These are phyloP conservation scores for Calamus simplicifolius DNA, from an alignment of 176 grass and related monocot species.

Conservation along the genomic window DNA sequence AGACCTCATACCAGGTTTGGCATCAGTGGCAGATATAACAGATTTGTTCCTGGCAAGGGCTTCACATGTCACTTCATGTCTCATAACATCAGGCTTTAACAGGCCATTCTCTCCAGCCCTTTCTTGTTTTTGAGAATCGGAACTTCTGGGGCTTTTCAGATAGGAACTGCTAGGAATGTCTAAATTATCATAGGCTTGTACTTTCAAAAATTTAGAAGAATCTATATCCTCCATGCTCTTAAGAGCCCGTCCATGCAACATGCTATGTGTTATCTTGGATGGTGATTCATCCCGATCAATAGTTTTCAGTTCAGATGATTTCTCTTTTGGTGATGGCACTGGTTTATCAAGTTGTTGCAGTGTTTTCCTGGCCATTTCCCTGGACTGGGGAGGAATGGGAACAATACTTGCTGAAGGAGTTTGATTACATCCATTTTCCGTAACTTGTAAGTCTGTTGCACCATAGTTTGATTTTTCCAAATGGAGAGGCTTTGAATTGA, in stretches of 20 bases:
- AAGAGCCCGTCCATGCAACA: neutral
- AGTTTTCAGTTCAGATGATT: conserved; percentile 15
- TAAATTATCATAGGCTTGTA: neutral
- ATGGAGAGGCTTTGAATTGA: too few relatives aligned
- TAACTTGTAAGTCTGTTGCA: neutral
- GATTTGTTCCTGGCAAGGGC: too few relatives aligned
- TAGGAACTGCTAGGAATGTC: conserved; percentile 7
- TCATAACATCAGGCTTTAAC: too few relatives aligned
- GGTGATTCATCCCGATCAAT: conserved; percentile 11
- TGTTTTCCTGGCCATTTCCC: conserved; percentile 49
- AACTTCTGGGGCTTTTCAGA: too few relatives aligned
- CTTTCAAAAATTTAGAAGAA: conserved; percentile 7
- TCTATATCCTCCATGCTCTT: conserved; percentile 11
- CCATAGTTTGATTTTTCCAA: conserved; percentile 17
- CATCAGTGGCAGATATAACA: too few relatives aligned
- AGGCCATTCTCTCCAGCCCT: too few relatives aligned
- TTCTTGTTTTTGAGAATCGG: too few relatives aligned
- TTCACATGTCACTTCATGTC: too few relatives aligned
- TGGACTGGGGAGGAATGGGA: conserved; percentile 35
- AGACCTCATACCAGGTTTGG: too few relatives aligned
- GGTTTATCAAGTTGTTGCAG: conserved; percentile 46
- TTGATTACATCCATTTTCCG: conserved; percentile 4
- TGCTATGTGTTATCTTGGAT: neutral
- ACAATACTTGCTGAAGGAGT: conserved; percentile 5
- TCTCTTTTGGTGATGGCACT: conserved; percentile 29